A percentile compares a stretch with the other conserved stretches of the same genome.
These are phyloP conservation scores for Leccinum rimulosum DNA, from an alignment of 768 basidiomycete genomes.

Conservation along the genomic window DNA sequence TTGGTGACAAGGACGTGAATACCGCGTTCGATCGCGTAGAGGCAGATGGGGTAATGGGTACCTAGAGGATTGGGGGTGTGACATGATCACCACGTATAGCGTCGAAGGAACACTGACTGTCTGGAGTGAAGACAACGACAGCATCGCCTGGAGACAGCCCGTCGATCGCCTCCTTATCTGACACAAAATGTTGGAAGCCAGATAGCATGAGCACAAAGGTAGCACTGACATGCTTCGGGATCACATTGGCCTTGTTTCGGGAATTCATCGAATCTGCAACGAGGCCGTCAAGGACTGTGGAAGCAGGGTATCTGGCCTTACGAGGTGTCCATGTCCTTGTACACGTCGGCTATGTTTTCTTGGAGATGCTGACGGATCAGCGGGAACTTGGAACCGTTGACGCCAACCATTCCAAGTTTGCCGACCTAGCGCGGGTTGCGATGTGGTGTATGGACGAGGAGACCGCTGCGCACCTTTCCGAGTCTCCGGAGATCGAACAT, in stretches of 20 bases:
- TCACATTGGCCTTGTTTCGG: constrained; percentile 69
- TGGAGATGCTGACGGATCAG: constrained; percentile 77
- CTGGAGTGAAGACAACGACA: constrained; percentile 92
- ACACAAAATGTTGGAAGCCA: background rate
- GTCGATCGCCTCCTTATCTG: constrained; percentile 82
- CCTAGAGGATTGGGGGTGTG: constrained; percentile 35
- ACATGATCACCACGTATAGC: background rate
- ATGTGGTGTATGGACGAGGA: constrained; percentile 11
- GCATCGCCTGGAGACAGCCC: constrained; percentile 77
- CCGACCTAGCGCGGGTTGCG: constrained; percentile 45
- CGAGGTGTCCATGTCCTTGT: constrained; percentile 86
- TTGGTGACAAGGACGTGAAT: constrained; percentile 92
- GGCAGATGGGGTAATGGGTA: constrained; percentile 82
- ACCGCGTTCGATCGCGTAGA: constrained; percentile 81
- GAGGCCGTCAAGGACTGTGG: background rate
- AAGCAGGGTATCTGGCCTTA: constrained; percentile 29
- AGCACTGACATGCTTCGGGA: constrained; percentile 74
- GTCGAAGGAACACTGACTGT: constrained; percentile 49
- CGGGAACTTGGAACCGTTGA: constrained; percentile 85
- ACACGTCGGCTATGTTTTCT: constrained; percentile 78
- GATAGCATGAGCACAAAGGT: constrained; percentile 4
- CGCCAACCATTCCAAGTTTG: constrained; percentile 83
- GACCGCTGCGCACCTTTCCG: constrained; percentile 56
- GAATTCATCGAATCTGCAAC: constrained; percentile 68
- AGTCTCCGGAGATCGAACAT: constrained; percentile 85